Evolutionary conservation across 2,329 filamentous ascomycete species (phyloP), one percentile per base, ranked within the genome.

Genomic region (Penicillium sp.): DNA sequence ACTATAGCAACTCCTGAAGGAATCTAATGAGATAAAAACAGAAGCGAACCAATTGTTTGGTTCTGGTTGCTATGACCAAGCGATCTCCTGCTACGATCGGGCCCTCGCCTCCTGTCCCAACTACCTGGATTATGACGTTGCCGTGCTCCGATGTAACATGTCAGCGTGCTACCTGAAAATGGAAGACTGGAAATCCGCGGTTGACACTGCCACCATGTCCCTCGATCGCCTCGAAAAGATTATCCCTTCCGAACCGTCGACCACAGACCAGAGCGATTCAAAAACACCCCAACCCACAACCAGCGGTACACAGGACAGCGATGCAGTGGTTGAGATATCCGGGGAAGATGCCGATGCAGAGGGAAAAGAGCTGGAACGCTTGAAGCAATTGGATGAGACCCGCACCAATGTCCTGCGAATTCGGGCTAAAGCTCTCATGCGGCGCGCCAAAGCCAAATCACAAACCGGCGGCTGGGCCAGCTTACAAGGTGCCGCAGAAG

Each of bases 91-190:
- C 59, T 98, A 98, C 76, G 88, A 92, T 68, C 85, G 89, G 63
- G 93, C 95, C 22, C 81, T 96, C 3, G 82, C 86, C 13, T 84
- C 87, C 8, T 93, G 91, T 68, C 93, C 93, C 2, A 87, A 86
- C 62, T 96, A 96, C 71, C 84, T 96, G 26, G 87, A 93, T 71
- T 96, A 91, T 76, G 91, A 96, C 65, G 82, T 93, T 60, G 91
- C 93, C 26, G 90, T 98, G 10, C 81, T 98, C 6, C 86, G 88
- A 57, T 92, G 90, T 71, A 98, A 98, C 78, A 88, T 97, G 63
- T 85, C 93, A 1, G 93, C 93, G 10, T 96, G 92, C 71, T 86
- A 96, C 67, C 74, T 98, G 54, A 96, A 96, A 72, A 80, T 96
- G 3, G 82, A 87, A 59, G 88, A 93, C 59, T 97, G 92, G 90